phyloP scores from a whole-genome alignment of 768 basidiomycete genomes.

The Suillus discolor region DNA sequence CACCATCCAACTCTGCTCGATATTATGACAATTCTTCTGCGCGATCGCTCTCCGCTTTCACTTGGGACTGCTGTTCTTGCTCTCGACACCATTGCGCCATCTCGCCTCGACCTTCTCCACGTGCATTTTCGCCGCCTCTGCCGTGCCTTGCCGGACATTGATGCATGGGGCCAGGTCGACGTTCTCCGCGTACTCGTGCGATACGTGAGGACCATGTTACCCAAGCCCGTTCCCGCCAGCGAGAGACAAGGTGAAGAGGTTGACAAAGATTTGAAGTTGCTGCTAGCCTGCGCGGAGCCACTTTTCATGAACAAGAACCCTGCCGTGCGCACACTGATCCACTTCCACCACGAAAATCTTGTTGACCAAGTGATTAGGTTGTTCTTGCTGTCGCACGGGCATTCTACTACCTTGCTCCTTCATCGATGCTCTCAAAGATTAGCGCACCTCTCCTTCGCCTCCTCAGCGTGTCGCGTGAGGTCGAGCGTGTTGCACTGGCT shows the following conservation, averaged over 20 bases:
- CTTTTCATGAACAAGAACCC: constrained; percentile 87
- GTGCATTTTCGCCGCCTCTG: constrained; percentile 86
- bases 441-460: constrained; percentile 77
- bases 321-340: constrained; percentile 56
- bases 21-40: constrained; percentile 63
- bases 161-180: constrained; percentile 95
- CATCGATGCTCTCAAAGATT: constrained; percentile 55
- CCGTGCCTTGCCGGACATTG: constrained; percentile 81
- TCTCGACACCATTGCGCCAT: constrained; percentile 86
- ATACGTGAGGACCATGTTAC: constrained; percentile 86
- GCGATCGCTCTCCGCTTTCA: constrained; percentile 82
- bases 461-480: constrained; percentile 66
- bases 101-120: constrained; percentile 85
- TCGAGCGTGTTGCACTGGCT: constrained; percentile 72
- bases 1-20: constrained; percentile 74
- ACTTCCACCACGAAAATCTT: background rate
- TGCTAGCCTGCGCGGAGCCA: constrained; percentile 72
- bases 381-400: constrained; percentile 74
- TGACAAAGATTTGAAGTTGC: constrained; percentile 77
- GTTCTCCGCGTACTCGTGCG: constrained; percentile 75
- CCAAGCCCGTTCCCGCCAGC: constrained; percentile 49
- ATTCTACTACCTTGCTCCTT: constrained; percentile 73
- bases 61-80: constrained; percentile 86
- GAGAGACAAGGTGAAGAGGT: constrained; percentile 54
- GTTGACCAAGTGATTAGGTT: constrained; percentile 50